phyloP scores from a whole-genome alignment of 2,329 filamentous ascomycete genomes.

The Blastomyces gilchristii region DNA sequence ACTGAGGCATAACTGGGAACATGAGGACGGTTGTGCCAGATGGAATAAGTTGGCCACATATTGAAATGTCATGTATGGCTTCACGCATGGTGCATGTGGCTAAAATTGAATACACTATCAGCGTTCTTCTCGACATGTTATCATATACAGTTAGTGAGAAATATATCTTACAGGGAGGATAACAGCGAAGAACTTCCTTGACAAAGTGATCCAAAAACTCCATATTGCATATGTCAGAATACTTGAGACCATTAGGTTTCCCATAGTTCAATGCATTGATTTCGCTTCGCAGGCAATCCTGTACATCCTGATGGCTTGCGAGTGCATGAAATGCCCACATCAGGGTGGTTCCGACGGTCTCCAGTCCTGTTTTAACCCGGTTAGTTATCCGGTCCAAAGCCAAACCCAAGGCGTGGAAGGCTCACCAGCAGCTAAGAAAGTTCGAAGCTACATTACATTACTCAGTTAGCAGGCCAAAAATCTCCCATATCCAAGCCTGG shows the following conservation, averaged over 20 bases:
- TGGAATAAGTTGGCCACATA: slow-evolving; percentile 7
- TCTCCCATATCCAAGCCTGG: neutral
- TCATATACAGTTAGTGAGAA: neutral
- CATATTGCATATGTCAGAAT: neutral
- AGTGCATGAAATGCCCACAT: slow-evolving; percentile 6
- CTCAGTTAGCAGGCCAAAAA: neutral
- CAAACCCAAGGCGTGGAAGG: neutral
- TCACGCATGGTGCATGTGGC: slow-evolving; percentile 2
- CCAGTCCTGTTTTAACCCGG: neutral
- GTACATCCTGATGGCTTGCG: slow-evolving; percentile 3
- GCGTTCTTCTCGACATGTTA: neutral
- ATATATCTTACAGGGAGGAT: neutral
- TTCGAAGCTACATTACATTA: neutral
- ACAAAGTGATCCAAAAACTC: slow-evolving; percentile 7
- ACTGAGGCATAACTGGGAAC: slow-evolving; percentile 5
- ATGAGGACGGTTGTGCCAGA: slow-evolving; percentile 2
- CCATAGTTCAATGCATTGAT: neutral
- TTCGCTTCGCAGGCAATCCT: neutral
- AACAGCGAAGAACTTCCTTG: slow-evolving; percentile 7
- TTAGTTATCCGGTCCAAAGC: neutral
- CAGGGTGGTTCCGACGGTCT: slow-evolving; percentile 2
- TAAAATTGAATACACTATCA: neutral
- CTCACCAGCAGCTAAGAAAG: slow-evolving; percentile 6
- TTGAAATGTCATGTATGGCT: neutral
- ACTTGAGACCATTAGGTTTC: neutral